Evolutionary conservation across 805 yeast genomes (phyloP).

Genomic region (Spathaspora gorwiae): DNA sequence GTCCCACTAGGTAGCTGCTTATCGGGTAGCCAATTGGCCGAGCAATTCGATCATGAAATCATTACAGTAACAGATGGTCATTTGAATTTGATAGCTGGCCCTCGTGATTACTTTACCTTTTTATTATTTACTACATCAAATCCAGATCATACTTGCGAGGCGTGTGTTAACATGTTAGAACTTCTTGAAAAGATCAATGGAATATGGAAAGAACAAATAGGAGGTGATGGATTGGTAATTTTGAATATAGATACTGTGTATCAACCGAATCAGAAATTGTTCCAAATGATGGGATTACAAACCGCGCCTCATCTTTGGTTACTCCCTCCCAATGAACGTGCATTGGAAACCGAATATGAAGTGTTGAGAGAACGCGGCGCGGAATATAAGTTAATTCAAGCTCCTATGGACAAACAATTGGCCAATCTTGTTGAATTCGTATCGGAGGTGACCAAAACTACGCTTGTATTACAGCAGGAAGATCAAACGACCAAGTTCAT

Average conservation of each 20-base stretch:
- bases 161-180: slow-evolving; percentile 44
- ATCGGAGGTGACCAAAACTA: slow-evolving; percentile 40
- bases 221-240: slow-evolving; percentile 39
- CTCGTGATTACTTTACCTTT: slow-evolving; percentile 49
- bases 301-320: slow-evolving; percentile 68
- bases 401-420: slow-evolving; percentile 30
- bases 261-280: slow-evolving; percentile 37
- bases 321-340: slow-evolving; percentile 44
- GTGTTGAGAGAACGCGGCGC: slow-evolving; percentile 26
- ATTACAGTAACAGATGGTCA: slow-evolving; percentile 40
- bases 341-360: slow-evolving; percentile 10
- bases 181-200: slow-evolving; percentile 38
- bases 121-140: slow-evolving; percentile 49
- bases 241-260: slow-evolving; percentile 45
- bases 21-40: not conserved
- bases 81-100: slow-evolving; percentile 41
- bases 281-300: slow-evolving; percentile 37
- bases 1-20: no score
- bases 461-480: slow-evolving; percentile 38
- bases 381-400: slow-evolving; percentile 35
- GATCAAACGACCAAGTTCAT: slow-evolving; percentile 40
- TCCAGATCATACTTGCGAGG: slow-evolving; percentile 39
- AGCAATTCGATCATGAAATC: slow-evolving; percentile 22
- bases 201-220: slow-evolving; percentile 44
- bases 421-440: slow-evolving; percentile 52